Evolutionary conservation across 768 basidiomycete species (phyloP).

Genomic region (Boletus pseudo-olivaceus): DNA sequence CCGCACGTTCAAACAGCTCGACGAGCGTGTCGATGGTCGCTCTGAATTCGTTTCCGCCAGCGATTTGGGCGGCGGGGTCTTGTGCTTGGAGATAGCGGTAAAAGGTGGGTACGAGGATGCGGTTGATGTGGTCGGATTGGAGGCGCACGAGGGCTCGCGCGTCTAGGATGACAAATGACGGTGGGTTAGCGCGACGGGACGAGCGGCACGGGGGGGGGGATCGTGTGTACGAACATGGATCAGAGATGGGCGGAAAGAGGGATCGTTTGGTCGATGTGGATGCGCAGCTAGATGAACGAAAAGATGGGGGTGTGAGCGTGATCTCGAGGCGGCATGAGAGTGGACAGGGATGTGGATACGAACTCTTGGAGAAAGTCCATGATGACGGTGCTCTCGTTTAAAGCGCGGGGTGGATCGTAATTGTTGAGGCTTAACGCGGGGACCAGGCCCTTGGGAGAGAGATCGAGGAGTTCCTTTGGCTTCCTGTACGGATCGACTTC

Average conservation of each 20-base stretch:
- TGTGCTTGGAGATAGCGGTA: slow-evolving; percentile 75
- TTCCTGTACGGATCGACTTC: slow-evolving; percentile 85
- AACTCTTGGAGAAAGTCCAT: slow-evolving; percentile 79
- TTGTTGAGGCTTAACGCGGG: slow-evolving; percentile 60
- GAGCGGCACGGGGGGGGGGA: background rate
- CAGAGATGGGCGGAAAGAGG: slow-evolving; percentile 53
- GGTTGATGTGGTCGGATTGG: slow-evolving; percentile 65
- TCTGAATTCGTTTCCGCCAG: slow-evolving; percentile 51
- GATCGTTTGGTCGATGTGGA: slow-evolving; percentile 43
- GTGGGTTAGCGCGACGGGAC: background rate
- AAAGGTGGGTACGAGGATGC: slow-evolving; percentile 64
- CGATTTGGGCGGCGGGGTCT: slow-evolving; percentile 48
- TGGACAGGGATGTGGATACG: slow-evolving; percentile 11
- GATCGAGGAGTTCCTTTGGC: slow-evolving; percentile 70
- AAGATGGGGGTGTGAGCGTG: background rate
- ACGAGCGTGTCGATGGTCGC: slow-evolving; percentile 50
- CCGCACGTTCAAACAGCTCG: slow-evolving; percentile 48
- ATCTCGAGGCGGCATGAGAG: background rate
- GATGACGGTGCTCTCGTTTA: slow-evolving; percentile 81
- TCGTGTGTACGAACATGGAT: slow-evolving; percentile 50
- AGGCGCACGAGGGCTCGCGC: slow-evolving; percentile 64
- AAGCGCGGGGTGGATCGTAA: slow-evolving; percentile 51
- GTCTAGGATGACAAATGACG: slow-evolving; percentile 37
- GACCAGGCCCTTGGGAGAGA: slow-evolving; percentile 81
- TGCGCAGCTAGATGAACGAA: slow-evolving; percentile 40